phyloP scores from a whole-genome alignment of 306 rosid species.

The Cicer judaicum region DNA sequence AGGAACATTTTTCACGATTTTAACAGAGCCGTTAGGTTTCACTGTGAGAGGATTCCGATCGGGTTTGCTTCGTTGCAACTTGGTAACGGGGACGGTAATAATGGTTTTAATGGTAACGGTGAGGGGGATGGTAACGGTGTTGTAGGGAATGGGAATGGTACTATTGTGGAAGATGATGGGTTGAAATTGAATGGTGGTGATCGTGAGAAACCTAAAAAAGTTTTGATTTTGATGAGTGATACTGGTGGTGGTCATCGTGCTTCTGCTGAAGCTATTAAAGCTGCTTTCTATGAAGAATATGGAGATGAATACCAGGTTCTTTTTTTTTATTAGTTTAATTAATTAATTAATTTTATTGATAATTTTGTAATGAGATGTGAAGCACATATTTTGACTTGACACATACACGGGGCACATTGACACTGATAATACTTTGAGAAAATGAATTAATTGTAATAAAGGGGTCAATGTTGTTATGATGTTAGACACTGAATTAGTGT shows the following conservation, averaged over 20 bases:
- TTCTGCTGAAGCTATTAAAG: constrained; percentile 95
- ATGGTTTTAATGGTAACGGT: neutral
- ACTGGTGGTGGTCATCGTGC: constrained; percentile 99
- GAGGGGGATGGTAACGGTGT: constrained; percentile 18
- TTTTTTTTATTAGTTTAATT: neutral
- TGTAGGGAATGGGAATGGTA: constrained; percentile 45
- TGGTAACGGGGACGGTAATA: constrained; percentile 15
- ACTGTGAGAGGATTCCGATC: constrained; percentile 68
- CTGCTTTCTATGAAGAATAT: constrained; percentile 78
- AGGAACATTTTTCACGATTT: constrained; percentile 60
- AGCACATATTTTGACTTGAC: too few species aligned
- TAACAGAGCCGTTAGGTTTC: constrained; percentile 66
- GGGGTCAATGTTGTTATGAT: too few species aligned
- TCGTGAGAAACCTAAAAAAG: constrained; percentile 60
- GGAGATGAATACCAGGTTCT: constrained; percentile 85
- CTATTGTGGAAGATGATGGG: constrained; percentile 43
- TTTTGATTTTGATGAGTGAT: constrained; percentile 95
- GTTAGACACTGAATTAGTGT: too few species aligned
- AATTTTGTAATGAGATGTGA: neutral
- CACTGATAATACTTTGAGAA: too few species aligned
- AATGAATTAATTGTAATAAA: too few species aligned
- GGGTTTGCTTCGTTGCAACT: constrained; percentile 78
- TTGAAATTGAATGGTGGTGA: constrained; percentile 51
- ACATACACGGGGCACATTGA: too few species aligned
- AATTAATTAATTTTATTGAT: neutral